Evolutionary conservation across 1,284 basidiomycete species (phyloP).

Genomic region (Leccinum angustisporum): DNA sequence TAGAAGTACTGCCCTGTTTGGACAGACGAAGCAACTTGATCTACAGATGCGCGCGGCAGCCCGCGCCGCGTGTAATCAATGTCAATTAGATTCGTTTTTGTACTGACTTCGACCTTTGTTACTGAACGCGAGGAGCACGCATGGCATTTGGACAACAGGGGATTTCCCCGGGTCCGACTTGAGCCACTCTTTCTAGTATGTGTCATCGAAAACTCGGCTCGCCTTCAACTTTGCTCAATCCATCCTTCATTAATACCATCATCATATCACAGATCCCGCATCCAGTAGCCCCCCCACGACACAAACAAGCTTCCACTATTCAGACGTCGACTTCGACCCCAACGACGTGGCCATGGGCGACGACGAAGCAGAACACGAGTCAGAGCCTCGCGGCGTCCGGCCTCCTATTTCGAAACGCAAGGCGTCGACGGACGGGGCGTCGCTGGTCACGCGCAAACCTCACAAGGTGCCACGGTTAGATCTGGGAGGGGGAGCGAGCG

Average conservation of each 20-base stretch:
- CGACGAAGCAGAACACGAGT: conserved; percentile 19
- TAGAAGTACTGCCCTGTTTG: not conserved
- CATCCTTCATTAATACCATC: not conserved
- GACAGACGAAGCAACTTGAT: not conserved
- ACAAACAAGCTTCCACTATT: conserved; percentile 8
- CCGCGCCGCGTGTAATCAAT: not conserved
- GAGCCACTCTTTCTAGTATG: conserved; percentile 28
- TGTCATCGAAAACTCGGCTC: conserved; percentile 5
- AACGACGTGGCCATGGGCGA: conserved; percentile 16
- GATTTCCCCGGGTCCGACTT: conserved; percentile 28
- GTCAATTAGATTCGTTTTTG: not conserved
- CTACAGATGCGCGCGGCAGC: not conserved
- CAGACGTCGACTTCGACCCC: conserved; percentile 15
- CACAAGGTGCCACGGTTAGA: conserved; percentile 25
- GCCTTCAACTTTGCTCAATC: not conserved
- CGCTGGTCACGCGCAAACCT: conserved; percentile 3
- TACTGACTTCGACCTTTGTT: not conserved
- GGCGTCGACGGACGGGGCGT: conserved; percentile 16
- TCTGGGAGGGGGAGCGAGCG: not conserved
- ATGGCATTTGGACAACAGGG: conserved; percentile 5
- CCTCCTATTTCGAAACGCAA: conserved; percentile 30
- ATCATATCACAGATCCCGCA: conserved; percentile 18
- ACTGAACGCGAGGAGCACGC: not conserved
- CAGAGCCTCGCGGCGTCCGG: not conserved
- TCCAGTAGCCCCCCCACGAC: conserved; percentile 21